Percentiles rank a stretch among this genome's conserved stretches.
These are phyloP conservation scores for Pichia rugopelliculosa DNA, from an alignment of 805 yeast species.

Conservation along the genomic window DNA sequence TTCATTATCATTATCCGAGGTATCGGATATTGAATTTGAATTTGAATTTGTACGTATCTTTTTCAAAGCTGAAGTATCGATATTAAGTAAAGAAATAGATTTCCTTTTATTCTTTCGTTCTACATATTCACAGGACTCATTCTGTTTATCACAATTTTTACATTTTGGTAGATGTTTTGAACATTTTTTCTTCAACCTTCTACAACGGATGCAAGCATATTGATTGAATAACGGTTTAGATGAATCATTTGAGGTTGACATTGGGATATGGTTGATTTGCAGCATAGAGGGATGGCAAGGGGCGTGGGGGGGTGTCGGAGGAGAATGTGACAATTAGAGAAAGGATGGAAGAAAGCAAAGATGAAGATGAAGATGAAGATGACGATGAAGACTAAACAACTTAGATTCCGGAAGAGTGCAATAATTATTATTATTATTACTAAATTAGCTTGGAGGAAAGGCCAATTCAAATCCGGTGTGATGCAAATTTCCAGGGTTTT, in stretches of 20 bases:
- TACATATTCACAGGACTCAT: slow-evolving; percentile 36
- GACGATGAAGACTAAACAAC: too few species aligned
- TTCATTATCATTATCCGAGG: neutral
- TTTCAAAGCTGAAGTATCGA: neutral
- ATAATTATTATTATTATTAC: too few species aligned
- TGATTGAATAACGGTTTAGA: slow-evolving; percentile 8
- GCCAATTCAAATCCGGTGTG: too few species aligned
- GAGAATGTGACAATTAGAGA: too few species aligned
- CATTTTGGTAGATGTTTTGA: slow-evolving; percentile 38
- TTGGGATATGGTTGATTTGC: neutral
- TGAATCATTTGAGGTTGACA: neutral
- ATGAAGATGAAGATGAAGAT: too few species aligned
- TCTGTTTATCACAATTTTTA: slow-evolving; percentile 33
- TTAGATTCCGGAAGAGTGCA: too few species aligned
- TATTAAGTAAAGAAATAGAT: slow-evolving; percentile 3
- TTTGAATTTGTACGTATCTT: neutral
- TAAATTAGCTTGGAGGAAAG: too few species aligned
- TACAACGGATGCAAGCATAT: slow-evolving; percentile 39
- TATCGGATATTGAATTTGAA: neutral
- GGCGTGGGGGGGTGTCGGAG: too few species aligned
- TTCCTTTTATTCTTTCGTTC: slow-evolving; percentile 29
- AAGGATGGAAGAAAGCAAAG: too few species aligned
- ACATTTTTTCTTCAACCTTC: slow-evolving; percentile 44
- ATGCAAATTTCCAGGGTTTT: too few species aligned
- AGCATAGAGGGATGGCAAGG: too few species aligned